Conservation (phyloP, 2,329 filamentous ascomycete genomes). For the Fusarium verticillioides region DNA sequence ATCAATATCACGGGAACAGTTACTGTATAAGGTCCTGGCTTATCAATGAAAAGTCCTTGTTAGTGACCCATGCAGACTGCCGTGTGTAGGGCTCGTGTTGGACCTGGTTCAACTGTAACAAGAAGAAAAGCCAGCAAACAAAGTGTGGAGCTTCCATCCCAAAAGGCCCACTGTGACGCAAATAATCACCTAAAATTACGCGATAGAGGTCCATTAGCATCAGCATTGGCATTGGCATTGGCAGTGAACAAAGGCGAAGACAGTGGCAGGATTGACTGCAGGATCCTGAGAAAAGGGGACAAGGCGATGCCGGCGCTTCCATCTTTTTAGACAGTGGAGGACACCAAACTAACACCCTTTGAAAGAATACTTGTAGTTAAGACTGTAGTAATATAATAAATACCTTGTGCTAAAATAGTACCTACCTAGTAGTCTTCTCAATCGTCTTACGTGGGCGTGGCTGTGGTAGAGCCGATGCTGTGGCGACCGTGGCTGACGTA, state of each 20-base stretch:
- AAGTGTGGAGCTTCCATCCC: slow-evolving; percentile 2
- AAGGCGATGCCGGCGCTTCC: neutral
- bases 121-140: slow-evolving; percentile 3
- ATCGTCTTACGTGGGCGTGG: neutral
- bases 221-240: neutral
- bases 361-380: neutral
- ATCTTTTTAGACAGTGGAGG: neutral
- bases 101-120: neutral
- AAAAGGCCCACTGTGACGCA: slow-evolving; percentile 36
- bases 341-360: neutral
- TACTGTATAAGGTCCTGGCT: neutral
- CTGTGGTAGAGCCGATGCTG: slow-evolving; percentile 4
- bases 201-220: slow-evolving; percentile 1
- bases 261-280: neutral
- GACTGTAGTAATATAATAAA: neutral
- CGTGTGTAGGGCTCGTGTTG: slow-evolving; percentile 10
- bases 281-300: neutral
- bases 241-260: neutral
- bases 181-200: slow-evolving; percentile 30
- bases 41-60: slow-evolving; percentile 1
- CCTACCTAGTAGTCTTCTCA: too few species aligned
- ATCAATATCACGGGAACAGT: neutral
- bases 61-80: neutral
- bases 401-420: neutral
- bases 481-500: slow-evolving; percentile 17